Percentiles rank a stretch among this genome's conserved stretches.
phyloP scores from a whole-genome alignment of 108 stramenopile genomes.

The Nitzschia sp. region DNA sequence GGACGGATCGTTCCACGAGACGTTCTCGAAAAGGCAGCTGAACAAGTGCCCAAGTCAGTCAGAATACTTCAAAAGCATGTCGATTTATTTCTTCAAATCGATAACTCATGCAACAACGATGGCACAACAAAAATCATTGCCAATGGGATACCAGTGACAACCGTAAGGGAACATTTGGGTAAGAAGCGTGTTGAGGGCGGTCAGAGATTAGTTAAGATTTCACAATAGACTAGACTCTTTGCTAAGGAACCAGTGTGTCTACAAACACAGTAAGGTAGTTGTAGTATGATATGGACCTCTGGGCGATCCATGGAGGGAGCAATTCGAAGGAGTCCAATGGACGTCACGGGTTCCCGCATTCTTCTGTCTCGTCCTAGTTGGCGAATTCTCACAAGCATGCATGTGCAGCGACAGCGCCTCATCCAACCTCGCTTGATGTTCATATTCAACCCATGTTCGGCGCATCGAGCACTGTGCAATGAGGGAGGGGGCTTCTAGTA shows the following conservation, averaged over 20 bases:
- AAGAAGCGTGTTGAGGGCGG: too few species aligned
- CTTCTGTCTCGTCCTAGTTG: background rate
- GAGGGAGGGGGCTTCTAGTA: too few species aligned
- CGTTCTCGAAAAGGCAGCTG: slow-evolving; percentile 37
- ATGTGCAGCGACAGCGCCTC: background rate
- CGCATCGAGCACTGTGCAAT: background rate
- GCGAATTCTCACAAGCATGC: background rate
- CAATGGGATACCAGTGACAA: background rate
- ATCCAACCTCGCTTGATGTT: background rate
- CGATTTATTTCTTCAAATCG: slow-evolving; percentile 43
- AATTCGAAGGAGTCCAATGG: too few species aligned
- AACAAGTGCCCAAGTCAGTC: slow-evolving; percentile 62
- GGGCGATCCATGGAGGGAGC: too few species aligned
- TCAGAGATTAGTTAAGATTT: too few species aligned
- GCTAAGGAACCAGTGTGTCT: too few species aligned
- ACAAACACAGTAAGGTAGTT: too few species aligned
- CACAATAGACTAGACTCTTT: too few species aligned
- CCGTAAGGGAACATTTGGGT: background rate
- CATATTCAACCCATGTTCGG: background rate
- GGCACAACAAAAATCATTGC: background rate
- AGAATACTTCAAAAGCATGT: slow-evolving; percentile 33
- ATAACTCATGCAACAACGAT: slow-evolving; percentile 8
- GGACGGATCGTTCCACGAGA: slow-evolving; percentile 59
- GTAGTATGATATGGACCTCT: too few species aligned
- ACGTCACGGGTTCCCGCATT: too few species aligned